Evolutionary conservation across 1,284 basidiomycete species (phyloP), one percentile per base, ranked within the genome.

Genomic region (Marasmius oreades): DNA sequence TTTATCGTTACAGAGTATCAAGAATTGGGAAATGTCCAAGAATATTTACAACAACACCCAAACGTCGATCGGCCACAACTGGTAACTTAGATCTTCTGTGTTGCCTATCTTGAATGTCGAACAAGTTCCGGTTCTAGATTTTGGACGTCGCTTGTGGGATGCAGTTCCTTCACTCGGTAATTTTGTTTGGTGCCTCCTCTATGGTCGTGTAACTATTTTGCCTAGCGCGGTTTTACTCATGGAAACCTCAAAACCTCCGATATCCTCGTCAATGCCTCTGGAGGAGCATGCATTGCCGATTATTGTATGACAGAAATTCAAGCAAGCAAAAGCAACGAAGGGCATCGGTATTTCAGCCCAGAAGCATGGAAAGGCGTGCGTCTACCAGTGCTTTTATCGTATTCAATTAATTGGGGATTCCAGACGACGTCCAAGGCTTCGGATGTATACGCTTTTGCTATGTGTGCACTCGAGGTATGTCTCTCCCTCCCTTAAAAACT

Each of bases 311-410:
- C 63, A 6, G 62, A 65, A 55, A 52, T 67, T 6, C 61, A 63
- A 46, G 55, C 11, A 59, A 59, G 34, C 51, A 55, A 46, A 31
- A 62, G 63, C 51, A 44, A 43, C 18, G 55, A 61, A 18, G 63
- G 62, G 2, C 63, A 67, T 55, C 54, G 66, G 42, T 69, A 69
- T 55, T 63, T 63, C 31, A 68, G 67, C 43, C 67, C 67, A 4
- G 67, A 68, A 47, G 61, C 62, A 10, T 67, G 66, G 67, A 68
- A 68, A 57, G 67, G 67, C 28, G 66, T 67, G 45, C 39, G 67
- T 34, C 23, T 54, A 28, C 26, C n/a, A 33, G 43, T 5, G n/a
- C 2, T 8, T 31, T 50, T 18, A 24, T 31, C 34, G 42, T 55
- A 8, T 24, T 42, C 14, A 24, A 46, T 28, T 31, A 33, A 37